phyloP scores from a whole-genome alignment of 78 protist species.

The Bigelowiella natans region DNA sequence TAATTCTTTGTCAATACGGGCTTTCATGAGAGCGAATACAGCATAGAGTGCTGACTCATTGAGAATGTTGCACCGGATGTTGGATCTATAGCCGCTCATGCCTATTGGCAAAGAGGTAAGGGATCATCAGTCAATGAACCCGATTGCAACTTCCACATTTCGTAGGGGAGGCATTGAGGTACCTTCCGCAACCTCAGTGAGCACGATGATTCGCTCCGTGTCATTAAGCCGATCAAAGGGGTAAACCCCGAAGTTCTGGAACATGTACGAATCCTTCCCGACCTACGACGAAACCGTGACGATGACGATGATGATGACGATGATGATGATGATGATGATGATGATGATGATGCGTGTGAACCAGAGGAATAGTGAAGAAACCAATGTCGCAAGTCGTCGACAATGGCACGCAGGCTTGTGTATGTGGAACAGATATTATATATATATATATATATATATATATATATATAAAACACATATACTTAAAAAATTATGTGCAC shows the following conservation, averaged over 20 bases:
- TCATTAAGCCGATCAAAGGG: conserved; percentile 20
- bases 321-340: neutral
- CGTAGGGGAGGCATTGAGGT: too few relatives aligned
- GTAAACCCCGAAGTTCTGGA: conserved; percentile 14
- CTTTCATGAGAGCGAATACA: conserved; percentile 12
- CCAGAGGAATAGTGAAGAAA: too few relatives aligned
- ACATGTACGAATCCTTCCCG: conserved; percentile 6
- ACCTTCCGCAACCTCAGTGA: neutral
- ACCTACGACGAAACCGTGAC: neutral
- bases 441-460: neutral
- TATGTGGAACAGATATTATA: too few relatives aligned
- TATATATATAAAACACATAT: neutral
- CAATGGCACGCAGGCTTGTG: too few relatives aligned
- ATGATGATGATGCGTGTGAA: neutral
- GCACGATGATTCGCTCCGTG: conserved; percentile 18
- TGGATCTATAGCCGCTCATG: neutral
- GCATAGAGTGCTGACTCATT: conserved; percentile 11
- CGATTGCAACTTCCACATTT: too few relatives aligned
- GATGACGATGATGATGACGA: neutral
- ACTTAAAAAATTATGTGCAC: neutral
- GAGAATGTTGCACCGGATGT: neutral
- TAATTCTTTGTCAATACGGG: neutral
- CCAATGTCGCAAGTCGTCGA: too few relatives aligned
- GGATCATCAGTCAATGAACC: too few relatives aligned
- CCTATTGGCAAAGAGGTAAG: too few relatives aligned